A percentile compares a stretch with the other conserved stretches of the same genome.
These are phyloP conservation scores for Cutaneotrichosporon mucoides DNA, from an alignment of 1,284 basidiomycete species.

Conservation along the genomic window DNA sequence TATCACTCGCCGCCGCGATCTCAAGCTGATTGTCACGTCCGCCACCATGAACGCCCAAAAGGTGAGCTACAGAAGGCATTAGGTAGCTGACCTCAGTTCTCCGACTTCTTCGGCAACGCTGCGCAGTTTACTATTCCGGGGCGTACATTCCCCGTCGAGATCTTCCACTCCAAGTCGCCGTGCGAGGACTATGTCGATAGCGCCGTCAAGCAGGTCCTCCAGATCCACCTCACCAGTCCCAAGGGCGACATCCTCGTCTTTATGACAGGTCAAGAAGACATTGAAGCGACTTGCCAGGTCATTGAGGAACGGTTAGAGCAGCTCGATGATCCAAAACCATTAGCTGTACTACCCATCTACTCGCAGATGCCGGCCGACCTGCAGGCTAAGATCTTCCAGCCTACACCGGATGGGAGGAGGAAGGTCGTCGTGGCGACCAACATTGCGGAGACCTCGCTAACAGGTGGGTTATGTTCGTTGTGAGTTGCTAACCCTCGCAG, in stretches of 20 bases:
- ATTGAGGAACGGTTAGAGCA: constrained; percentile 85
- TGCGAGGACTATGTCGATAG: constrained; percentile 99
- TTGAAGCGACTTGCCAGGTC: constrained; percentile 90
- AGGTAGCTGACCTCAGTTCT: constrained; percentile 61
- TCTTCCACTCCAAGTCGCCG: constrained; percentile 90
- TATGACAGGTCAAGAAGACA: constrained; percentile 99
- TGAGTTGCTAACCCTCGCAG: constrained; percentile 50
- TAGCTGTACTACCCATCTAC: constrained; percentile 93
- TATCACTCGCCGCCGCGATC: constrained; percentile 79
- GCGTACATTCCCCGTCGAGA: constrained; percentile 97
- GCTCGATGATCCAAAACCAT: constrained; percentile 78
- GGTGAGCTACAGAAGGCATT: constrained; percentile 50
- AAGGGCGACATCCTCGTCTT: constrained; percentile 95
- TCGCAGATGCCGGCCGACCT: constrained; percentile 99
- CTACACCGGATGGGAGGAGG: constrained; percentile 86
- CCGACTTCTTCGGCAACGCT: constrained; percentile 88
- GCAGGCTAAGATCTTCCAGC: constrained; percentile 96
- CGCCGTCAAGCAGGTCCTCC: constrained; percentile 94
- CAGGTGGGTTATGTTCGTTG: constrained; percentile 55
- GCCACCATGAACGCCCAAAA: constrained; percentile 99
- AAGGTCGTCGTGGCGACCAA: constrained; percentile 99
- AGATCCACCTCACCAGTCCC: constrained; percentile 92
- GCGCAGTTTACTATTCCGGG: constrained; percentile 97
- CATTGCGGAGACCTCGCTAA: constrained; percentile 97
- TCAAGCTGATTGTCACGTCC: constrained; percentile 95